phyloP scores from a whole-genome alignment of 2,329 filamentous ascomycete genomes.

The Emericellopsis atlantica region DNA sequence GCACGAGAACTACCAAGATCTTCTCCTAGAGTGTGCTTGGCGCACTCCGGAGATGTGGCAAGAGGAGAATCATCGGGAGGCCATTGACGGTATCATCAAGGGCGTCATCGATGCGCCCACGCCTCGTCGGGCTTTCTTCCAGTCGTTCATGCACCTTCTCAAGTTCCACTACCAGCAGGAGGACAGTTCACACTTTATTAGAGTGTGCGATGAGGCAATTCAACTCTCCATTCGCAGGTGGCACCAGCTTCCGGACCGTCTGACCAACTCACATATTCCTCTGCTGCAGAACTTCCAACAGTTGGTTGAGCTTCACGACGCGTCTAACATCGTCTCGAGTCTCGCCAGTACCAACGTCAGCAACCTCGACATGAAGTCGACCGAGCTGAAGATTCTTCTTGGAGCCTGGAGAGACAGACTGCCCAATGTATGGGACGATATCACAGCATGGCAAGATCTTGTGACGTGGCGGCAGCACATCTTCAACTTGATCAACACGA shows the following conservation, averaged over 20 bases:
- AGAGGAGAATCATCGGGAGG: constrained; percentile 71
- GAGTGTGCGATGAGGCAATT: constrained; percentile 91
- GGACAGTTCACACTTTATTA: constrained; percentile 60
- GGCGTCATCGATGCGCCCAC: constrained; percentile 96
- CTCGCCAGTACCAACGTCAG: constrained; percentile 69
- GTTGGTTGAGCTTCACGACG: constrained; percentile 91
- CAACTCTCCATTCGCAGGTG: constrained; percentile 96
- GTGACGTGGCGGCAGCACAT: constrained; percentile 99
- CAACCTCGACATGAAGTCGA: constrained; percentile 88
- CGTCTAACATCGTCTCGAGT: constrained; percentile 90
- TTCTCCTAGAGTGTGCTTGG: constrained; percentile 92
- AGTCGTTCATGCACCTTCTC: constrained; percentile 92
- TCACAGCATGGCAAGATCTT: constrained; percentile 96
- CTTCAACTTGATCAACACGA: constrained; percentile 91
- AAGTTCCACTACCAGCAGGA: constrained; percentile 90
- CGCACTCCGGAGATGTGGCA: constrained; percentile 93
- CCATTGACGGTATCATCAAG: constrained; percentile 87
- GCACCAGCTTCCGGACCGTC: constrained; percentile 89
- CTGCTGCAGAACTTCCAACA: constrained; percentile 97
- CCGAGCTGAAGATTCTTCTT: constrained; percentile 85
- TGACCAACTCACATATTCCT: constrained; percentile 91
- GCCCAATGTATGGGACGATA: constrained; percentile 98
- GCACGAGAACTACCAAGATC: constrained; percentile 95
- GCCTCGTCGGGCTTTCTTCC: constrained; percentile 88
- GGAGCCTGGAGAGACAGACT: constrained; percentile 92